phyloP scores from a whole-genome alignment of 179 eudicot genomes.

The Sideroxylon spinosum region DNA sequence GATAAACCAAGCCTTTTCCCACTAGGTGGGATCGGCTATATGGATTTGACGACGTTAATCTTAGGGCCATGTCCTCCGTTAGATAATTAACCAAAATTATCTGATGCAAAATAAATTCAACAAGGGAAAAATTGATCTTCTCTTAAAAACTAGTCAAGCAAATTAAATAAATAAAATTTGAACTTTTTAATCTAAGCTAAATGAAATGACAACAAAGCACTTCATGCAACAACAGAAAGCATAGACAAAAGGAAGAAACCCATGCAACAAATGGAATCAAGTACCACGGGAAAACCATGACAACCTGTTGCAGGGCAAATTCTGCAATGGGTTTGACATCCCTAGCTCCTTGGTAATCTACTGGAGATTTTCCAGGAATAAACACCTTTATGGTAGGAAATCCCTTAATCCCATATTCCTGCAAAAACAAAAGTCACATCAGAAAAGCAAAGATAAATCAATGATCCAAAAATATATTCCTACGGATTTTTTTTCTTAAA shows the following conservation, averaged over 20 bases:
- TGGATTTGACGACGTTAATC: too few relatives aligned
- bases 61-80: too few relatives aligned
- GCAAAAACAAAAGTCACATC: conserved; percentile 11
- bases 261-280: not conserved
- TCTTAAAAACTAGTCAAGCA: not conserved
- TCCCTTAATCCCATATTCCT: conserved; percentile 82
- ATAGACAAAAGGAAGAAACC: conserved; percentile 6
- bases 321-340: conserved; percentile 82
- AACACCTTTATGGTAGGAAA: conserved; percentile 87
- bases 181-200: not conserved
- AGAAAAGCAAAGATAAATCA: not conserved
- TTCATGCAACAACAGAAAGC: not conserved
- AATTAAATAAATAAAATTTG: not conserved
- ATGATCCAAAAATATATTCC: not conserved
- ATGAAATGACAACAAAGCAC: not conserved
- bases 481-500: not conserved
- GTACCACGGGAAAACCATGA: not conserved
- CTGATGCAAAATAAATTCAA: not conserved
- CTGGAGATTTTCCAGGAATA: conserved; percentile 73
- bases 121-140: not conserved
- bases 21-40: too few relatives aligned
- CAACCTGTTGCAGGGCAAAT: conserved; percentile 65
- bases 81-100: not conserved
- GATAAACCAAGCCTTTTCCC: too few relatives aligned
- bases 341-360: conserved; percentile 78